Conservation (phyloP, 2,329 filamentous ascomycete genomes). For the Claviceps lovelessii region DNA sequence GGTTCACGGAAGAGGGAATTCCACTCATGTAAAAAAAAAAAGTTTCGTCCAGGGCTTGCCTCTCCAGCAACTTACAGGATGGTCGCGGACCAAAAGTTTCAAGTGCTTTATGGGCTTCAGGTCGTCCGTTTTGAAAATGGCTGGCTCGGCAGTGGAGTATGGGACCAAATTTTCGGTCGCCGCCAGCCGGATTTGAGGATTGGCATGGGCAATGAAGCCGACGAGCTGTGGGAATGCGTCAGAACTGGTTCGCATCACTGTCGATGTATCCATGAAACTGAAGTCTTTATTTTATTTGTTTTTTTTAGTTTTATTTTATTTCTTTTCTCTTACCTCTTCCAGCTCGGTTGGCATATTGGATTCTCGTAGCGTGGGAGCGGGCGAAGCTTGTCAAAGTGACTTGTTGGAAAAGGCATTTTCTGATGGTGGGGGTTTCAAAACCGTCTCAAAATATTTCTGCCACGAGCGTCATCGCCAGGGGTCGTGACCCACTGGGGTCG, state of each 20-base stretch:
- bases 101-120: slow-evolving; percentile 71
- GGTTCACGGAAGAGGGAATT: background rate
- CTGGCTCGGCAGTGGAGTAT: slow-evolving; percentile 58
- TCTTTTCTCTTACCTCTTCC: slow-evolving; percentile 46
- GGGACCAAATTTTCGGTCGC: slow-evolving; percentile 78
- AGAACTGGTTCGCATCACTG: background rate
- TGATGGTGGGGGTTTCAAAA: slow-evolving; percentile 8
- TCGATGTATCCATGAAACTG: background rate
- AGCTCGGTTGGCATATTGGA: slow-evolving; percentile 57
- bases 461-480: slow-evolving; percentile 7
- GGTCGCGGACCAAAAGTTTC: slow-evolving; percentile 74
- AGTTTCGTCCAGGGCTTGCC: background rate
- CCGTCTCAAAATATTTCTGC: slow-evolving; percentile 1
- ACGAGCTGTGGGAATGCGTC: slow-evolving; percentile 47
- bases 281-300: background rate
- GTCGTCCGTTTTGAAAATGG: slow-evolving; percentile 70
- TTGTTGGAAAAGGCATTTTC: slow-evolving; percentile 12
- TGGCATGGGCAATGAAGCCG: slow-evolving; percentile 83
- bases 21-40: background rate
- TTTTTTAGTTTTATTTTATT: background rate
- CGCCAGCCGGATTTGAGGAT: slow-evolving; percentile 75
- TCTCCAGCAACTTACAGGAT: slow-evolving; percentile 43
- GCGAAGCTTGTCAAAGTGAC: slow-evolving; percentile 1
- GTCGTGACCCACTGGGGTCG: slow-evolving; percentile 9
- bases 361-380: background rate